phyloP scores from a whole-genome alignment of 1,284 basidiomycete species.

The Sporisorium scitamineum region DNA sequence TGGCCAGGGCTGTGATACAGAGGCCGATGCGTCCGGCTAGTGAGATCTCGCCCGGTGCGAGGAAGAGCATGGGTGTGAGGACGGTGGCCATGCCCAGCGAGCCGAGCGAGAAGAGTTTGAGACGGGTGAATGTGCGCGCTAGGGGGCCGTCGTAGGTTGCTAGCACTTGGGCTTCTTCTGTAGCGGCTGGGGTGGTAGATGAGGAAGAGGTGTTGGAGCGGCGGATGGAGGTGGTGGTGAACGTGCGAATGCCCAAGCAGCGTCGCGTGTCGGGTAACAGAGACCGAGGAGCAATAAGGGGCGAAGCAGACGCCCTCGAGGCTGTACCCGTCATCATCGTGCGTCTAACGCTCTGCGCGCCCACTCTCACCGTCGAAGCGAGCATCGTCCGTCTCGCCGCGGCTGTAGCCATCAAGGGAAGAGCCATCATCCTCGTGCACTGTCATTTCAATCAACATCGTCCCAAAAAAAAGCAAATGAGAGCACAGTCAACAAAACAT shows the following conservation, averaged over 20 bases:
- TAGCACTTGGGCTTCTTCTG: constrained; percentile 6
- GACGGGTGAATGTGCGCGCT: constrained; percentile 77
- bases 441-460: constrained; percentile 8
- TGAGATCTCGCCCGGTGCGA: constrained; percentile 81
- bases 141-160: constrained; percentile 75
- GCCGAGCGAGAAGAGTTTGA: constrained; percentile 85
- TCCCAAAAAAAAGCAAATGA: constrained; percentile 7
- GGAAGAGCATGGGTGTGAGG: constrained; percentile 82
- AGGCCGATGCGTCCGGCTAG: constrained; percentile 78
- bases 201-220: neutral
- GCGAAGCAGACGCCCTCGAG: neutral
- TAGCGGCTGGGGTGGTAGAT: neutral
- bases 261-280: neutral
- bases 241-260: neutral
- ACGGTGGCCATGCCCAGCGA: constrained; percentile 80
- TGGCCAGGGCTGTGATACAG: constrained; percentile 78
- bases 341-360: neutral
- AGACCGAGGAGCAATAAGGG: neutral
- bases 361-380: constrained; percentile 1
- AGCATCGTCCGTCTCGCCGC: constrained; percentile 5
- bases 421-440: constrained; percentile 3
- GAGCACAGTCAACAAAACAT: constrained; percentile 37
- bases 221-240: constrained; percentile 9
- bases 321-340: neutral
- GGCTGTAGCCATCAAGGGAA: constrained; percentile 8